Evolutionary conservation across 306 rosid genomes (phyloP), one percentile per base, ranked within the genome.

Genomic region (Gillenia trifoliata): DNA sequence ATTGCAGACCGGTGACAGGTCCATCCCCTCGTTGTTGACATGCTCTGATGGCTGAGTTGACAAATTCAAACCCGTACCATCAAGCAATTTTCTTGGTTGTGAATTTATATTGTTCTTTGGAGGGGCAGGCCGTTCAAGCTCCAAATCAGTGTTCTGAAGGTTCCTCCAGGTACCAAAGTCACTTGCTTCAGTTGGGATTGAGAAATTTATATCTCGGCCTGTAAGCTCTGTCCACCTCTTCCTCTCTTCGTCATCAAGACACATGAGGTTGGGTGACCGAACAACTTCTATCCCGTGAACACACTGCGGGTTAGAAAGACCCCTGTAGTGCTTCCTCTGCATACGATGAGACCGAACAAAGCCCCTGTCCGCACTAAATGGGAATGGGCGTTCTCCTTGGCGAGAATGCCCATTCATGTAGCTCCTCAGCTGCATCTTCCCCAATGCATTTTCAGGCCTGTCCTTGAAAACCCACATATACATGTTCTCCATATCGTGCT

Each of bases 401-500:
- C 92, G 92, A 45, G 92, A 88, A 67, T 88, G 92, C 31, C 92
- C 92, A 33, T 88, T 87, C 91, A 87, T 87, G 81, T 72, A 87
- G 77, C 91, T 87, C 82, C 91, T 87, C 67, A 87, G 68, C 81
- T 87, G 91, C 91, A 87, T 87, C 85, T 87, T 87, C 33, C 91
- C 91, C 55, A 87, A 47, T 0, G 91, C 89, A 75, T 87, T 87
- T 13, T 87, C 89, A 3, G 91, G 91, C 82, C 82, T 85, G 75
- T 82, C 91, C 89, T 87, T 87, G 86, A 87, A 87, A 76, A 85
- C 89, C 91, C 91, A 87, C 91, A 87, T 87, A 60, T 87, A 87
- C 87, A 87, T 82, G 78, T 87, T 87, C 77, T 87, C 91, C 91
- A 87, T 87, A 75, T 87, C 91, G 71, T 87, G 91, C 69, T 87